Conservation (phyloP, 768 basidiomycete genomes). For the Podaxis sp. region DNA sequence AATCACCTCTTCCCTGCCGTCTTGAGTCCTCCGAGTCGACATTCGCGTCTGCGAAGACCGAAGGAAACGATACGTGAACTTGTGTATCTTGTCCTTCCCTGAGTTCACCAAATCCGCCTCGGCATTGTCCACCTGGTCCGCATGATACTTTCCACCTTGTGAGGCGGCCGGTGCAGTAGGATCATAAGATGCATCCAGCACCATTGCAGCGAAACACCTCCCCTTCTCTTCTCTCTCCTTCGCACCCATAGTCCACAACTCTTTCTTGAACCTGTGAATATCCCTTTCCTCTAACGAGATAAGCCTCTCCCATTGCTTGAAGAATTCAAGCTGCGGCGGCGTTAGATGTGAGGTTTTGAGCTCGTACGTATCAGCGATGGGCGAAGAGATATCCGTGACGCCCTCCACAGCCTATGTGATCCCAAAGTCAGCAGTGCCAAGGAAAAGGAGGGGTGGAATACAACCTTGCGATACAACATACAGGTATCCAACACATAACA, state of each 20-base stretch:
- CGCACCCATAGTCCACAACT: conserved; percentile 91
- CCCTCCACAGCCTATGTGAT: conserved; percentile 8
- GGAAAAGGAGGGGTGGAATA: conserved; percentile 9
- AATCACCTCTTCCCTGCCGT: conserved; percentile 19
- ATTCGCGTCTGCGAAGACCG: conserved; percentile 26
- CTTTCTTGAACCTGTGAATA: conserved; percentile 77
- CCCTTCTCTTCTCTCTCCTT: conserved; percentile 78
- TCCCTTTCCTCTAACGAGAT: conserved; percentile 88
- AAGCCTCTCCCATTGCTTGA: conserved; percentile 87
- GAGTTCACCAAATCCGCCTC: conserved; percentile 19
- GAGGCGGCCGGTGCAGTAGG: conserved; percentile 19
- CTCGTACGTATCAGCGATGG: conserved; percentile 67
- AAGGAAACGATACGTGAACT: conserved; percentile 74
- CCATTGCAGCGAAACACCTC: conserved; percentile 83
- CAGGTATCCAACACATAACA: conserved; percentile 87
- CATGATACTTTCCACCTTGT: conserved; percentile 5
- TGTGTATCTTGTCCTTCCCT: conserved; percentile 63
- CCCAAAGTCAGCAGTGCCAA: not conserved
- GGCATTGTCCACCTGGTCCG: conserved; percentile 7
- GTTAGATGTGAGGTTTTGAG: conserved; percentile 83
- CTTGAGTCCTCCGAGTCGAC: not conserved
- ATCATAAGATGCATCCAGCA: conserved; percentile 48
- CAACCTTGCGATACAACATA: conserved; percentile 87
- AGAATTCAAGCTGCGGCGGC: conserved; percentile 67
- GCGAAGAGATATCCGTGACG: conserved; percentile 32